Evolutionary conservation across 768 basidiomycete species (phyloP).

Genomic region (Vararia minispora): DNA sequence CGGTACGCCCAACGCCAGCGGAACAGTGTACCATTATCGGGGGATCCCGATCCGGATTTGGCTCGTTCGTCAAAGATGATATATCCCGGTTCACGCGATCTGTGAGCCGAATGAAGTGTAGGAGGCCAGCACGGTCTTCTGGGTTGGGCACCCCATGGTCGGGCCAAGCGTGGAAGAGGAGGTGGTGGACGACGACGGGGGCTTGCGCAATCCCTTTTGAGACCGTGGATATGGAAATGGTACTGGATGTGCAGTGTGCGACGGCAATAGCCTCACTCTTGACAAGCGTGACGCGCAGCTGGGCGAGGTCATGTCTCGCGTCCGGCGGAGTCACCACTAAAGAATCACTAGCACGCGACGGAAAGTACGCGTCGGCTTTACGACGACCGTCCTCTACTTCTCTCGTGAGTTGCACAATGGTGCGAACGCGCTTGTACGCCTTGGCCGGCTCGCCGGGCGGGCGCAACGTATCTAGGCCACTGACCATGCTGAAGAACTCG

Average conservation of each 20-base stretch:
- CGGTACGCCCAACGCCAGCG: constrained; percentile 81
- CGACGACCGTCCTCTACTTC: constrained; percentile 55
- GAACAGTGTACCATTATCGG: constrained; percentile 79
- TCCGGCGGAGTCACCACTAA: constrained; percentile 34
- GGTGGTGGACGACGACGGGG: constrained; percentile 49
- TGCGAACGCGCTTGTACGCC: constrained; percentile 41
- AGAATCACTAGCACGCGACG: constrained; percentile 40
- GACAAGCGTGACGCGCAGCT: constrained; percentile 50
- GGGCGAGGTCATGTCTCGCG: constrained; percentile 21
- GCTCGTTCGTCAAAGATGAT: constrained; percentile 18
- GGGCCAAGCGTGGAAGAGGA: constrained; percentile 73
- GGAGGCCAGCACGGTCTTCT: constrained; percentile 45
- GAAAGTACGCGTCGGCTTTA: constrained; percentile 77
- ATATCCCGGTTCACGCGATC: constrained; percentile 47
- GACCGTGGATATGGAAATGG: constrained; percentile 39
- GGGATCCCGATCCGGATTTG: constrained; percentile 42
- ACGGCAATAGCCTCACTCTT: constrained; percentile 34
- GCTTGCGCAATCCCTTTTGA: constrained; percentile 16
- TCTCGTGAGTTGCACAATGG: constrained; percentile 74
- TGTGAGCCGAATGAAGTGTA: constrained; percentile 54
- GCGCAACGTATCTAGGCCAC: constrained; percentile 26
- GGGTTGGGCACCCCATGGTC: constrained; percentile 71
- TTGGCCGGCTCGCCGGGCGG: constrained; percentile 15
- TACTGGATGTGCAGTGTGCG: constrained; percentile 52
- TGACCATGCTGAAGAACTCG: constrained; percentile 62